Base-by-base conservation (phyloP, 2,329 filamentous ascomycete species). In the Shiraia sp. region DNA sequence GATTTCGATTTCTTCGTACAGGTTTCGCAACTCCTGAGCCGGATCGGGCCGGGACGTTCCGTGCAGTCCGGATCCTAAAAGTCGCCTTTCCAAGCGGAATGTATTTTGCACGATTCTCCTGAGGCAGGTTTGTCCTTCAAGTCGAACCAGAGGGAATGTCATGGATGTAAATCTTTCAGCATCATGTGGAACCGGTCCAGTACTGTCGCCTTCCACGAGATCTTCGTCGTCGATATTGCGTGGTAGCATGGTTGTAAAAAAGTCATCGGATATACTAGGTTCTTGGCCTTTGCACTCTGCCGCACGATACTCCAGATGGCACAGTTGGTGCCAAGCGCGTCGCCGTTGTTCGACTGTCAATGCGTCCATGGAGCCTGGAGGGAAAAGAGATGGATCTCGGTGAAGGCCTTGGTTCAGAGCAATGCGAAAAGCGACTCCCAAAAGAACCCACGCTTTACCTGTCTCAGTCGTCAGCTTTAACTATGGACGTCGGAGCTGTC, bases 281-380 rank as follows among this genome's bases (percentile, higher is more conserved):
- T 71, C 68, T 40, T 70, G 67, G 2, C 68, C 68, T 47, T 69
- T 70, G 27, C 63, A 68, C 36, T 71, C 68, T 5, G 66, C 65
- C 9, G 68, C 64, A 29, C 66, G 60, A 35, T 63, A 69, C 27
- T 71, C 68, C 7, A 71, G 51, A 36, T 70, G 61, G 25, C 65
- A 67, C 24, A 71, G 45, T 32, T 70, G 66, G 53, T 69, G 60
- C 68, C 66, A 70, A 33, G 66, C 51, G 5, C 66, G 55, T 13
- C 68, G 63, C 14, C 68, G 63, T 16, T 62, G 38, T 36, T 71
- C 68, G n/a, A 68, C 67, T 7, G 63, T 68, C 12, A 70, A 52
- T 6, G 54, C 53, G 35, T 71, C 68, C 59, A 69, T 67, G 4
- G 64, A 66, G 0, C 66, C 66, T 10, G 49, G 25, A 2, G 66